Evolutionary conservation across 805 yeast genomes (phyloP).

Genomic region (Starmera caribaea): DNA sequence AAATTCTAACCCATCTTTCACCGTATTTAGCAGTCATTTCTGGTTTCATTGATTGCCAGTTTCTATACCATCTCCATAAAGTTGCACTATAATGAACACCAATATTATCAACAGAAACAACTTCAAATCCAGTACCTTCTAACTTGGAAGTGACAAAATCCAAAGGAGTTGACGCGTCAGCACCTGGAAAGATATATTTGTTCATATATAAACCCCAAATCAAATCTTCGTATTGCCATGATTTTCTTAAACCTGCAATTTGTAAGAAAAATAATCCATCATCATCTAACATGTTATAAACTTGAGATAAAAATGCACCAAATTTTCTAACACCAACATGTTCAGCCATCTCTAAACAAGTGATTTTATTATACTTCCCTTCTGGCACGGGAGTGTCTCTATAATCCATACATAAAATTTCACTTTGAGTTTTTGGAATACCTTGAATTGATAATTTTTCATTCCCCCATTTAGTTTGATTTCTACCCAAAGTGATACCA

Average conservation of each 20-base stretch:
- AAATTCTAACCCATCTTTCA: slow-evolving; percentile 81
- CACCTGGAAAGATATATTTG: slow-evolving; percentile 95
- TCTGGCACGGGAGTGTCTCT: slow-evolving; percentile 79
- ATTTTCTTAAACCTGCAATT: slow-evolving; percentile 83
- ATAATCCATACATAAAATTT: slow-evolving; percentile 76
- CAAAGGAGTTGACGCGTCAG: slow-evolving; percentile 91
- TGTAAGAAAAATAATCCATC: slow-evolving; percentile 84
- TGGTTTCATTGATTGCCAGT: slow-evolving; percentile 83
- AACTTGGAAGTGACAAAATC: slow-evolving; percentile 69
- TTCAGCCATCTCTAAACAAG: slow-evolving; percentile 92
- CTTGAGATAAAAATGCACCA: slow-evolving; percentile 65
- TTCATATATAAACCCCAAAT: slow-evolving; percentile 95
- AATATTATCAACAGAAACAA: slow-evolving; percentile 73
- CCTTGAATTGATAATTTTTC: slow-evolving; percentile 59
- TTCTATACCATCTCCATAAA: slow-evolving; percentile 88
- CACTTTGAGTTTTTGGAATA: slow-evolving; percentile 56
- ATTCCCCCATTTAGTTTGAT: slow-evolving; percentile 89
- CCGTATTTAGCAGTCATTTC: slow-evolving; percentile 74
- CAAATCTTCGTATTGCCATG: slow-evolving; percentile 91
- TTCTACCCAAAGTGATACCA: slow-evolving; percentile 82
- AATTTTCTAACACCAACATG: slow-evolving; percentile 91
- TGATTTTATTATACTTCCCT: slow-evolving; percentile 69
- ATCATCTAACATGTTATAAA: slow-evolving; percentile 80
- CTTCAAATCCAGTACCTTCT: slow-evolving; percentile 82
- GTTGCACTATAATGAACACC: slow-evolving; percentile 93